Conservation (phyloP, 2,329 filamentous ascomycete species). For the Aspergillus nomiae region DNA sequence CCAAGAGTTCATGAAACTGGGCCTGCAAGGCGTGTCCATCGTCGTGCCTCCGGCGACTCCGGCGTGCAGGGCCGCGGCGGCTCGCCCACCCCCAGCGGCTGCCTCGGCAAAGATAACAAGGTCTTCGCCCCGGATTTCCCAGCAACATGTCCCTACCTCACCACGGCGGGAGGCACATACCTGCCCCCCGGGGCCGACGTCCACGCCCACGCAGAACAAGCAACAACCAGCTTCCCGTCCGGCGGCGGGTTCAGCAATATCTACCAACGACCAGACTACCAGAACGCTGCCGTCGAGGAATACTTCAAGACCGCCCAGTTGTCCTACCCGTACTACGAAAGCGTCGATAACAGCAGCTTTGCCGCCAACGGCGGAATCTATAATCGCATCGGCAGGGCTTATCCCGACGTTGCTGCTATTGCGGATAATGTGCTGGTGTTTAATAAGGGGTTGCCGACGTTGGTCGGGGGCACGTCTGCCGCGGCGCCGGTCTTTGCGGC, state of each 20-base stretch:
- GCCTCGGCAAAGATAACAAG: slow-evolving; percentile 34
- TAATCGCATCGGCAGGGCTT: slow-evolving; percentile 37
- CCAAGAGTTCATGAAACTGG: slow-evolving; percentile 52
- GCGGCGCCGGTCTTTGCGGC: slow-evolving; percentile 58
- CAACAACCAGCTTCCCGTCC: slow-evolving; percentile 39
- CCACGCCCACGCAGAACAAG: slow-evolving; percentile 36
- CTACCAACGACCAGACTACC: slow-evolving; percentile 43
- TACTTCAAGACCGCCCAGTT: slow-evolving; percentile 35
- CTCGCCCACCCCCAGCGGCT: slow-evolving; percentile 33
- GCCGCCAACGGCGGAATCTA: slow-evolving; percentile 32
- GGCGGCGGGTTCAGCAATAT: slow-evolving; percentile 49
- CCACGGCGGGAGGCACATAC: slow-evolving; percentile 43
- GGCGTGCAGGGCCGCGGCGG: slow-evolving; percentile 41
- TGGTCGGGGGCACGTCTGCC: slow-evolving; percentile 42
- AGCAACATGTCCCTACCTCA: slow-evolving; percentile 36
- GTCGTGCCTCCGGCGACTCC: slow-evolving; percentile 51
- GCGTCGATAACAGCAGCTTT: slow-evolving; percentile 34
- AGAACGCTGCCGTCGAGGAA: slow-evolving; percentile 36
- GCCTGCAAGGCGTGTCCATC: slow-evolving; percentile 51
- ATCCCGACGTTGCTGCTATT: slow-evolving; percentile 42
- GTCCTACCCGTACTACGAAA: slow-evolving; percentile 33
- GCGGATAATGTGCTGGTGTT: slow-evolving; percentile 39
- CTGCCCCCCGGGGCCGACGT: slow-evolving; percentile 33
- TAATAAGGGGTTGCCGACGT: slow-evolving; percentile 21
- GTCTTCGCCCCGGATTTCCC: slow-evolving; percentile 44